A percentile compares a stretch with the other conserved stretches of the same genome.
These are phyloP conservation scores for Hirschioporus abietinus DNA, from an alignment of 768 basidiomycete species.

Conservation along the genomic window DNA sequence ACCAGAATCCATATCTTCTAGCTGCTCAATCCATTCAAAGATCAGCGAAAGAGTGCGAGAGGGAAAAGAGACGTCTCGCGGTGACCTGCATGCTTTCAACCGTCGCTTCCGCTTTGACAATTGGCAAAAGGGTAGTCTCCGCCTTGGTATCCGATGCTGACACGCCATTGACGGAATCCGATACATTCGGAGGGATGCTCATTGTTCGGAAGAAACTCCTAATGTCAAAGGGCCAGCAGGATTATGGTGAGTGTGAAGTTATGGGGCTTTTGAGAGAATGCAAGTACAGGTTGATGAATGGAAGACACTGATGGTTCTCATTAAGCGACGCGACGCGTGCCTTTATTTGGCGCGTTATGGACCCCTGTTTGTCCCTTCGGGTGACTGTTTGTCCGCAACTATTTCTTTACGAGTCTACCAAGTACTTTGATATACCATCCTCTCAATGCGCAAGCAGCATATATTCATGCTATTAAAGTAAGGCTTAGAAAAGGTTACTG, in stretches of 20 bases:
- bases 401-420: too few species aligned
- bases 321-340: not conserved
- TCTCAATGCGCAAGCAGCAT: too few species aligned
- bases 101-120: not conserved
- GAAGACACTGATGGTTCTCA: not conserved
- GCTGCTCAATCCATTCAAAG: not conserved
- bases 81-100: not conserved
- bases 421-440: too few species aligned
- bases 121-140: not conserved
- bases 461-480: too few species aligned
- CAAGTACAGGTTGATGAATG: not conserved
- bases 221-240: not conserved
- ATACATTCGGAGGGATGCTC: not conserved
- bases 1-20: not conserved
- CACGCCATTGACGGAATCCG: not conserved
- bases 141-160: not conserved
- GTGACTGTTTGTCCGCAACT: too few species aligned
- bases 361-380: not conserved
- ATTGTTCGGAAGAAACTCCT: not conserved
- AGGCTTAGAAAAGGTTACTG: too few species aligned
- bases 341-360: not conserved
- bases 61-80: not conserved
- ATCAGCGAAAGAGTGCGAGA: not conserved
- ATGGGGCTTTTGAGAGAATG: not conserved
- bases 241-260: not conserved